Conservation (phyloP, 1,284 basidiomycete species). For the Fomitopsis pinicola region DNA sequence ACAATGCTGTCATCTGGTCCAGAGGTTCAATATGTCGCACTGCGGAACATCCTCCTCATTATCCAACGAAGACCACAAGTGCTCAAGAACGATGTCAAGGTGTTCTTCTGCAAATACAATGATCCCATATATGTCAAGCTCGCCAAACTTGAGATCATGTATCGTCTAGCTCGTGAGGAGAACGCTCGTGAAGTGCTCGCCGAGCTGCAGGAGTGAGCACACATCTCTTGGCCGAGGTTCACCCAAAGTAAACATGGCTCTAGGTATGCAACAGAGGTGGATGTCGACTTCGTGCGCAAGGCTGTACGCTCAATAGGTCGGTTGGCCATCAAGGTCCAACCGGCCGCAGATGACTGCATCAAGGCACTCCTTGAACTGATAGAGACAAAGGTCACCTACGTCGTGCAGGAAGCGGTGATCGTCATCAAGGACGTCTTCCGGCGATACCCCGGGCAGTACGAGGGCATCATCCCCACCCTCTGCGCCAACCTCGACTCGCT, state of each 20-base stretch:
- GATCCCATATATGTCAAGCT: slow-evolving; percentile 99
- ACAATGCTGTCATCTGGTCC: slow-evolving; percentile 93
- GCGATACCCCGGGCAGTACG: slow-evolving; percentile 95
- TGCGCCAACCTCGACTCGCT: slow-evolving; percentile 91
- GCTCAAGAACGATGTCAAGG: slow-evolving; percentile 94
- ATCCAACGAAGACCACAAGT: slow-evolving; percentile 93
- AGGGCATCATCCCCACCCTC: slow-evolving; percentile 89
- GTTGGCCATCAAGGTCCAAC: slow-evolving; percentile 94
- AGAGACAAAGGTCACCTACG: slow-evolving; percentile 93
- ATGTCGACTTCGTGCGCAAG: slow-evolving; percentile 97
- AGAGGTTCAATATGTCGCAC: slow-evolving; percentile 97
- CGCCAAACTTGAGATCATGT: slow-evolving; percentile 98
- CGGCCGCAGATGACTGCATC: slow-evolving; percentile 88
- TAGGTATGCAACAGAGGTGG: slow-evolving; percentile 97
- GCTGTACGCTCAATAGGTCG: slow-evolving; percentile 96
- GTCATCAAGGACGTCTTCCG: slow-evolving; percentile 99
- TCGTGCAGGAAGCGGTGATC: slow-evolving; percentile 96
- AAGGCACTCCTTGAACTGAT: slow-evolving; percentile 83
- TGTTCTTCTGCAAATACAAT: slow-evolving; percentile 99
- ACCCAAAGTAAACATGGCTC: background rate
- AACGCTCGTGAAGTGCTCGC: slow-evolving; percentile 91
- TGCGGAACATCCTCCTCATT: slow-evolving; percentile 95
- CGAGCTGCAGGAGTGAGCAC: slow-evolving; percentile 86
- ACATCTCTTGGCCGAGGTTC: background rate
- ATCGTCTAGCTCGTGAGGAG: slow-evolving; percentile 86